Conservation (phyloP, 306 rosid genomes). For the Cicer cuneatum region DNA sequence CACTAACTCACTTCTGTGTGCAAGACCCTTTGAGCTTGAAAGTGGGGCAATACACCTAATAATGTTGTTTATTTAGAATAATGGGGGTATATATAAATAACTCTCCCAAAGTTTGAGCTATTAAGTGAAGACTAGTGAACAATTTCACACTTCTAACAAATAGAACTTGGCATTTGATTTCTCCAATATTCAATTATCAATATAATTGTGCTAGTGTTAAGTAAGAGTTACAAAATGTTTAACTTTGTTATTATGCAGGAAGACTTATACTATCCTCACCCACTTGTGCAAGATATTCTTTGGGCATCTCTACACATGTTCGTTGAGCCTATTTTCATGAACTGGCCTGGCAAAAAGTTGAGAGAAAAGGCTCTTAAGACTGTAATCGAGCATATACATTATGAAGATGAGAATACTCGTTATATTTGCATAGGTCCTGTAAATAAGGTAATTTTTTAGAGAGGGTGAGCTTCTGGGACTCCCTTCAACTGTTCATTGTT, state of each 20-base stretch:
- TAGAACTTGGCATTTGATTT: slow-evolving; percentile 29
- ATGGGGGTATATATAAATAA: neutral
- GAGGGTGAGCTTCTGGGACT: slow-evolving; percentile 16
- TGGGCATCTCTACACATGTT: slow-evolving; percentile 79
- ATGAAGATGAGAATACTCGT: slow-evolving; percentile 96
- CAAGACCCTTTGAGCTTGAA: slow-evolving; percentile 28
- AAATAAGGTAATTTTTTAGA: slow-evolving; percentile 70
- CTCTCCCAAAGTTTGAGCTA: slow-evolving; percentile 8
- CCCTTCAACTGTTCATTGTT: slow-evolving; percentile 25
- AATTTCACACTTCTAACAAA: slow-evolving; percentile 34
- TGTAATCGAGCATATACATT: slow-evolving; percentile 81
- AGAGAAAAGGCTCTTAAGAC: slow-evolving; percentile 75
- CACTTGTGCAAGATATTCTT: slow-evolving; percentile 81
- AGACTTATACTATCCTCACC: slow-evolving; percentile 92
- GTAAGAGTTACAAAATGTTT: slow-evolving; percentile 32
- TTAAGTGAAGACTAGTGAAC: slow-evolving; percentile 1
- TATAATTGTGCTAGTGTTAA: slow-evolving; percentile 41
- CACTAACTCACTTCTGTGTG: neutral
- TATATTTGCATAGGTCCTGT: slow-evolving; percentile 95
- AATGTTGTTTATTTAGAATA: slow-evolving; percentile 25
- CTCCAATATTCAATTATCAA: slow-evolving; percentile 29
- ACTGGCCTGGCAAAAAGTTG: slow-evolving; percentile 88
- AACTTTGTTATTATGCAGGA: slow-evolving; percentile 63
- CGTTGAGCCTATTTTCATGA: slow-evolving; percentile 74
- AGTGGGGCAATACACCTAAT: slow-evolving; percentile 13